Conservation (phyloP, 495 filamentous ascomycete genomes). For the Paragyromitra xinjiangensis region DNA sequence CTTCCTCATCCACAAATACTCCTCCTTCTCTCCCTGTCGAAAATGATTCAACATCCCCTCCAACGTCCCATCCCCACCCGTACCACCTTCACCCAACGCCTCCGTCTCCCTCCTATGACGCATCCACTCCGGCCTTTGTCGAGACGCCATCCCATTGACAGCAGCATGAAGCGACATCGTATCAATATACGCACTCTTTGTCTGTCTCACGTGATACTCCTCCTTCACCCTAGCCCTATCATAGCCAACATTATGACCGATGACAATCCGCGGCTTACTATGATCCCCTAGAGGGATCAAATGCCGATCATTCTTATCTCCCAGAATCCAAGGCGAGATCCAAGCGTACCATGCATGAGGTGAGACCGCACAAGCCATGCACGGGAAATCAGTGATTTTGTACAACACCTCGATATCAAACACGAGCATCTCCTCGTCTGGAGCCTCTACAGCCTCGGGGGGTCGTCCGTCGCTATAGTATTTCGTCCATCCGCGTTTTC, state of each 20-base stretch:
- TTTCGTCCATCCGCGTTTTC: slow-evolving; percentile 90
- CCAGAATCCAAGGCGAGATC: slow-evolving; percentile 94
- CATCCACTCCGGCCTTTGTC: slow-evolving; percentile 94
- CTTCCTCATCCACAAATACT: slow-evolving; percentile 91
- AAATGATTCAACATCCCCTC: neutral
- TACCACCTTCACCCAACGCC: slow-evolving; percentile 62
- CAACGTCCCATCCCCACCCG: slow-evolving; percentile 31
- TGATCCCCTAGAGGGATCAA: slow-evolving; percentile 87
- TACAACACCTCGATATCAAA: slow-evolving; percentile 99
- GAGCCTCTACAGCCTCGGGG: slow-evolving; percentile 68
- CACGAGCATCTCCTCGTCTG: slow-evolving; percentile 80
- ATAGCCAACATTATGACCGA: slow-evolving; percentile 96
- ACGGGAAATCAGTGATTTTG: slow-evolving; percentile 86
- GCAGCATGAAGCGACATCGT: slow-evolving; percentile 99
- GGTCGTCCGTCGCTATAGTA: slow-evolving; percentile 72
- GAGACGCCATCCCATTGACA: slow-evolving; percentile 97
- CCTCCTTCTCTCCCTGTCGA: slow-evolving; percentile 76
- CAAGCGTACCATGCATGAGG: slow-evolving; percentile 94
- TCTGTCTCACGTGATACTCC: slow-evolving; percentile 84
- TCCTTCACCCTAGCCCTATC: slow-evolving; percentile 87
- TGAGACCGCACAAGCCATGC: slow-evolving; percentile 93
- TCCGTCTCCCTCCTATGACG: slow-evolving; percentile 84
- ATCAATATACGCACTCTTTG: slow-evolving; percentile 87
- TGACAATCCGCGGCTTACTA: slow-evolving; percentile 73
- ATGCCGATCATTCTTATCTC: slow-evolving; percentile 76